Evolutionary conservation across 345 rosid species (phyloP).

Genomic region (Eucalyptus shirleyi): DNA sequence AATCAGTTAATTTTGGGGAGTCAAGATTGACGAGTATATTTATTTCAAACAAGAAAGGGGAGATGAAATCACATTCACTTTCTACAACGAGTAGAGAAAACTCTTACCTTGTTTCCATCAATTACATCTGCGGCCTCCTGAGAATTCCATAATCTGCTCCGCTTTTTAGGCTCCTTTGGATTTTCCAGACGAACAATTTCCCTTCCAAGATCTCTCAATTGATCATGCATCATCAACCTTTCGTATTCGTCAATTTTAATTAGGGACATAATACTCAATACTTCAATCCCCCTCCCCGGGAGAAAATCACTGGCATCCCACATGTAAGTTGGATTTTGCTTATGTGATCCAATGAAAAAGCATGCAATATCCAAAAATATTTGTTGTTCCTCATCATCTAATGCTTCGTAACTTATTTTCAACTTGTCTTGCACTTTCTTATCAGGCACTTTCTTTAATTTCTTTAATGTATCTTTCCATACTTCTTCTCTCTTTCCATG

Average conservation of each 20-base stretch:
- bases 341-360: rapidly evolving
- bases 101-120: neutral
- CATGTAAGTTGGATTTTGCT: neutral
- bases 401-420: too few species aligned
- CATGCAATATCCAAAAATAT: neutral
- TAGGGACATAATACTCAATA: neutral
- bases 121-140: rapidly evolving
- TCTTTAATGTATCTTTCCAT: too few species aligned
- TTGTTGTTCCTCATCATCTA: too few species aligned
- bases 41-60: neutral
- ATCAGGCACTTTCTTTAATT: too few species aligned
- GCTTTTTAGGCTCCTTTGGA: neutral
- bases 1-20: neutral
- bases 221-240: neutral
- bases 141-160: neutral
- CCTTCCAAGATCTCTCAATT: neutral
- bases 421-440: too few species aligned
- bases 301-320: rapidly evolving
- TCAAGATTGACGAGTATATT: neutral
- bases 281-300: neutral
- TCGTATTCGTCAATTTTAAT: rapidly evolving
- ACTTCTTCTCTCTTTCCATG: rapidly evolving
- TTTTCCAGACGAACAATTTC: neutral
- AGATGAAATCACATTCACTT: neutral
- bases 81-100: neutral